These are phyloP conservation scores for Leptographium flavum DNA, from an alignment of 2,329 filamentous ascomycete species.

Conservation along the genomic window DNA sequence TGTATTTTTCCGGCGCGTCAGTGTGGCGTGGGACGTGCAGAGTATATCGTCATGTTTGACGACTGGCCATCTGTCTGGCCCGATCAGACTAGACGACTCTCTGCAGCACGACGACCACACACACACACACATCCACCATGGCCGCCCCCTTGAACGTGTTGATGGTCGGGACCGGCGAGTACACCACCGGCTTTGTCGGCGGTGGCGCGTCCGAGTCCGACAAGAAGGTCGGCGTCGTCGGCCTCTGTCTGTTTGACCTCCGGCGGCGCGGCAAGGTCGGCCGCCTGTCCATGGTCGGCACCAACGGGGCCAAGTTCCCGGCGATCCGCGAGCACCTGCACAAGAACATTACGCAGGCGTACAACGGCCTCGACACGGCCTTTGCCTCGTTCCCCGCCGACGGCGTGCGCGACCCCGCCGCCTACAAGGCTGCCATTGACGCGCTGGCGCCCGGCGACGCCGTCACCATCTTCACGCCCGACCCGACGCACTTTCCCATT, in stretches of 20 bases:
- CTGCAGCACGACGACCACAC: no score
- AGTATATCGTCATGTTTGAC: no score
- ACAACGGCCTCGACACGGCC: constrained; percentile 77
- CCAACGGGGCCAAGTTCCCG: constrained; percentile 78
- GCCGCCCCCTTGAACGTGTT: constrained; percentile 52
- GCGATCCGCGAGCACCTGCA: constrained; percentile 77
- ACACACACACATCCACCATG: constrained; percentile 21
- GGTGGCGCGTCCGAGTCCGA: constrained; percentile 72
- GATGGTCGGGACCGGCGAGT: constrained; percentile 87
- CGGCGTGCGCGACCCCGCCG: constrained; percentile 57
- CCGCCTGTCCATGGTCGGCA: constrained; percentile 77
- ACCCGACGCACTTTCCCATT: constrained; percentile 85
- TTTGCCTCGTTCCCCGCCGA: constrained; percentile 75
- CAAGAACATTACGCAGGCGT: constrained; percentile 75
- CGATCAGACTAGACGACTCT: no score
- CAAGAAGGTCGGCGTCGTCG: constrained; percentile 93
- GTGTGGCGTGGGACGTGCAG: no score
- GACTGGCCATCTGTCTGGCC: no score
- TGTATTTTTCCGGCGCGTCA: background rate
- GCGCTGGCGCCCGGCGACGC: constrained; percentile 67
- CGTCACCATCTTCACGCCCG: constrained; percentile 92
- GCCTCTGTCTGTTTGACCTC: constrained; percentile 77
- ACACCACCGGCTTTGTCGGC: constrained; percentile 89
- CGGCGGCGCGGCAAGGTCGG: constrained; percentile 78
- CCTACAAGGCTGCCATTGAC: constrained; percentile 84